A percentile compares a stretch with the other conserved stretches of the same genome.
phyloP scores from a whole-genome alignment of 768 basidiomycete genomes.

The Gymnopilus junonius region DNA sequence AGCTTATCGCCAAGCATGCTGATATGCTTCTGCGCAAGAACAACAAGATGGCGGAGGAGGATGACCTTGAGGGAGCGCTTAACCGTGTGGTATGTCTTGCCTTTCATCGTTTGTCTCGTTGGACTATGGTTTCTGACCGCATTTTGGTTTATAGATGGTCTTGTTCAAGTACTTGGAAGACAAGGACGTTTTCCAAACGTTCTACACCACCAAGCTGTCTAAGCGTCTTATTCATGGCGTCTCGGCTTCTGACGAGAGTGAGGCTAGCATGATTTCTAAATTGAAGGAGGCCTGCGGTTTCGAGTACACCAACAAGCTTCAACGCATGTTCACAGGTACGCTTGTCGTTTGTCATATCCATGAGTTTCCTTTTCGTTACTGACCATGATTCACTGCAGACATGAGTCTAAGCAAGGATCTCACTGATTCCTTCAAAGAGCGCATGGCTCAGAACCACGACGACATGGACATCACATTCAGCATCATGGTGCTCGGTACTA shows the following conservation, averaged over 20 bases:
- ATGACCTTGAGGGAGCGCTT: conserved; percentile 88
- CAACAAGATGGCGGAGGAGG: conserved; percentile 97
- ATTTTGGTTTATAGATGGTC: conserved; percentile 71
- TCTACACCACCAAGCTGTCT: conserved; percentile 96
- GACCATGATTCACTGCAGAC: conserved; percentile 52
- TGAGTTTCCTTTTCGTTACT: not conserved
- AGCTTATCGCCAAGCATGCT: conserved; percentile 92
- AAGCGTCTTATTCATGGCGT: conserved; percentile 92
- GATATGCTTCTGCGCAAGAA: conserved; percentile 92
- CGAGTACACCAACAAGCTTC: conserved; percentile 98
- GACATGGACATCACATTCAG: conserved; percentile 92
- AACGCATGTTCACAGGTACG: conserved; percentile 98
- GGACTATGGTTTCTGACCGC: conserved; percentile 28
- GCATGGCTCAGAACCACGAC: conserved; percentile 86
- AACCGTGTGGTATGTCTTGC: conserved; percentile 84
- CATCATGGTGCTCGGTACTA: conserved; percentile 94
- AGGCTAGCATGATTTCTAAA: conserved; percentile 99
- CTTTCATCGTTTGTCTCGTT: conserved; percentile 32
- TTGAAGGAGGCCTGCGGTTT: conserved; percentile 98
- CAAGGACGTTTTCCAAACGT: conserved; percentile 99
- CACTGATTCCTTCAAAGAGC: conserved; percentile 96
- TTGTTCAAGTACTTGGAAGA: conserved; percentile 99
- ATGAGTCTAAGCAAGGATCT: conserved; percentile 97
- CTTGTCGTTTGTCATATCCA: not conserved
- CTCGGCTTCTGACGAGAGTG: conserved; percentile 95